These are phyloP conservation scores for Daldinia caldariorum DNA, from an alignment of 495 filamentous ascomycete species.

Conservation along the genomic window DNA sequence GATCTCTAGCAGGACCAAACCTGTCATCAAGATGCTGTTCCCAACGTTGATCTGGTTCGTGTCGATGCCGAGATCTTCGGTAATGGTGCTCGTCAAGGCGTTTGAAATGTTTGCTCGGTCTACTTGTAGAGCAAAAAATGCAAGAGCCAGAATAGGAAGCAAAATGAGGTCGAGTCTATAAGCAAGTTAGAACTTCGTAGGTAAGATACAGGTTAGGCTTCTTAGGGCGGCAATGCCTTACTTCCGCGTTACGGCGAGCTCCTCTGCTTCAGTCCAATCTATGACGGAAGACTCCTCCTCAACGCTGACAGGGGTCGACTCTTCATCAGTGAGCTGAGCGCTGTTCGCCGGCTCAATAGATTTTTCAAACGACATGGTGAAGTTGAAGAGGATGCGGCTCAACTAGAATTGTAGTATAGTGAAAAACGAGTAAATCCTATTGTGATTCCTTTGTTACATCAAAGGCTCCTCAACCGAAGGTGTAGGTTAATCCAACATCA, in stretches of 20 bases:
- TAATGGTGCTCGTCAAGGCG: constrained; percentile 62
- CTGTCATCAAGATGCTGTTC: constrained; percentile 63
- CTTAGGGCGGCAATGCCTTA: constrained; percentile 27
- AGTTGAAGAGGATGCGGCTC: too few relatives aligned
- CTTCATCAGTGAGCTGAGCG: constrained; percentile 37
- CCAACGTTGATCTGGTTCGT: constrained; percentile 69
- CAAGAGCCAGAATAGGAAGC: constrained; percentile 63
- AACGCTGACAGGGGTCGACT: constrained; percentile 37
- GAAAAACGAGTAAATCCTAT: not conserved
- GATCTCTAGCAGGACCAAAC: constrained; percentile 68
- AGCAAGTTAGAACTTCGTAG: not conserved
- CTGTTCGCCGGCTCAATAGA: constrained; percentile 8
- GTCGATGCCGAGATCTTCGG: constrained; percentile 62
- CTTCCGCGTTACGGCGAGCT: constrained; percentile 52
- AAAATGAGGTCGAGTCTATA: constrained; percentile 61
- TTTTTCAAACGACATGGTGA: constrained; percentile 14
- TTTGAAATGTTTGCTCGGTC: constrained; percentile 64
- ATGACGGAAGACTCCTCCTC: constrained; percentile 29
- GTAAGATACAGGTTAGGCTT: too few relatives aligned
- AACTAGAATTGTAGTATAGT: not conserved
- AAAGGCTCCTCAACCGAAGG: constrained; percentile 11
- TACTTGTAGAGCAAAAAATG: constrained; percentile 68
- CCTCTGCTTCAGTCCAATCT: constrained; percentile 52
- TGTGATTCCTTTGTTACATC: not conserved
- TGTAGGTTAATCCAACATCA: too few relatives aligned